Base-by-base conservation (phyloP, 192 early-diverging fungal species). In the Linnemannia exigua region DNA sequence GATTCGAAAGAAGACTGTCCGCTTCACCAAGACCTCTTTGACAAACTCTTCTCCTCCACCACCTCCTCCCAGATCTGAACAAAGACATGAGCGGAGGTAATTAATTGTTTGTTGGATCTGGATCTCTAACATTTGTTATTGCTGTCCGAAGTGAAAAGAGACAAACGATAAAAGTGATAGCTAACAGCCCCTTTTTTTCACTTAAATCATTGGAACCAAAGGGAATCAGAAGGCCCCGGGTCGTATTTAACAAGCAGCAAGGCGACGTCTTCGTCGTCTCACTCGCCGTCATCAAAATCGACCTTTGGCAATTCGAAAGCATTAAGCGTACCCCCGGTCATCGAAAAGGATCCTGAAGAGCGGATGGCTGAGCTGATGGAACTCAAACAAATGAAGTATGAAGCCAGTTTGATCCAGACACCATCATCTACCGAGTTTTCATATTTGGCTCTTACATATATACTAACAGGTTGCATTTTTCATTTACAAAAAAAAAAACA, bases 61-160 rank as follows among this genome's bases (percentile, higher is more conserved):
- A 12, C 17, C 80, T 28, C 31, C 67, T 14, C 41, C 80, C 28
- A 81, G 37, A 33, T 38, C 50, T 7, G 9, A 20, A 67, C 82
- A 77, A 52, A 79, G 82, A 72, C 75, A 84, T 16, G 9, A 20
- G 77, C 82, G 82, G 82, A 84, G 82, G 82, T 84, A 84, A 83
- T 67, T 83, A 67, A 11, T 44, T 14, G 22, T 28, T 8, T 75
- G 7, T 44, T n/a, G n/a, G n/a, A n/a, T n/a, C n/a, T n/a, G n/a
- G n/a, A n/a, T n/a, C n/a, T n/a, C n/a, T n/a, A n/a, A n/a, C n/a
- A 44, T 58, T 28, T 58, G 41, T 44, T n/a, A n/a, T n/a, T n/a
- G n/a, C n/a, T n/a, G n/a, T n/a, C n/a, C n/a, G n/a, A n/a, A n/a
- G n/a, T n/a, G n/a, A n/a, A n/a, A n/a, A n/a, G n/a, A n/a, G n/a